Base-by-base conservation (phyloP, 1,284 basidiomycete species). In the Cryptococcus depauperatus region DNA sequence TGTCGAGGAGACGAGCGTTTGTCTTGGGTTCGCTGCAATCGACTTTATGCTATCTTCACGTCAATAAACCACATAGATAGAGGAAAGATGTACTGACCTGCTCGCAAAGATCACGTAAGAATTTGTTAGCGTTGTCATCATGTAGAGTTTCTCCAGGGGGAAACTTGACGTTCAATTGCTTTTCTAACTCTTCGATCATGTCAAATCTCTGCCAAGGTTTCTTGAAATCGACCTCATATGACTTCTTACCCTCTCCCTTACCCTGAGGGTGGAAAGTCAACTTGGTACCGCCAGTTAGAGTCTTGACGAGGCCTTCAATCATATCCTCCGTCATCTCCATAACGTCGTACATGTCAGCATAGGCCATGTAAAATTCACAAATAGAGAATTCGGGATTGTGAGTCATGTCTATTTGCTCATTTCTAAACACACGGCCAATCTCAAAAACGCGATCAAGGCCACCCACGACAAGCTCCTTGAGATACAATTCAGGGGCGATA, bases 311-410 rank as follows among this genome's bases (percentile, higher is more conserved):
- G 4, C 92, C 89, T 63, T 91, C 87, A 32, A 97, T 72, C 76
- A 99, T 78, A 38, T 75, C 74, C 74, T 99, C 95, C 29, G 93
- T 99, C 55, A 98, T 79, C 48, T 97, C 92, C 93, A 98, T 97
- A 51, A 98, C 56, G 68, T 98, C 95, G 76, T 92, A 87, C 90
- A 96, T 95, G 72, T 98, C 93, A 53, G 93, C 93, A 66, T 97
- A 98, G 23, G 93, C 93, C 93, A 99, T 98, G 71, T 98, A 98
- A 74, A 99, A 98, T 75, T 99, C 93, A 79, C 93, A 98, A 72
- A 97, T 95, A 18, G 89, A 89, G 75, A 95, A 93, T 68, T 93
- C 89, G 54, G 91, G 90, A 73, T 95, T 95, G 72, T 95, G 91
- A 22, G 93, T 99, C 61, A 97, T 76, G 74, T 99, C 95, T 69